Base-by-base conservation (phyloP, 2,329 filamentous ascomycete species). In the Alternaria arborescens region DNA sequence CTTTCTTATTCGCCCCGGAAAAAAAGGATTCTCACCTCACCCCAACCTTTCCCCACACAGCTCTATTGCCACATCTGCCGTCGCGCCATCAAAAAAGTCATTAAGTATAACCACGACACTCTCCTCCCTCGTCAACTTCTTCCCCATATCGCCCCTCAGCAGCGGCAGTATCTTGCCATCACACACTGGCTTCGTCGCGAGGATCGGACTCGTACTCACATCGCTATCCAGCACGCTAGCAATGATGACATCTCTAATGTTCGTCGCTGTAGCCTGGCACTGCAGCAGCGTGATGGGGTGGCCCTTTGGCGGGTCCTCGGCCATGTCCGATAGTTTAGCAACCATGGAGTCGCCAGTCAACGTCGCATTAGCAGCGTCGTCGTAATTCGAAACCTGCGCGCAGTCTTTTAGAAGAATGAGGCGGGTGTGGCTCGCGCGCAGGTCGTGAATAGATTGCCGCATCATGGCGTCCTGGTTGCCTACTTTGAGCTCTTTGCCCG, bases 51-150 rank as follows among this genome's bases (percentile, higher is more conserved):
- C 71, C 52, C 66, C 69, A 62, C 78, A 81, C 64, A 82, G 67
- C 60, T 76, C 71, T 57, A 84, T 73, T 7, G 79, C 80, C 6
- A 83, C 78, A 74, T 85, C 82, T 3, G 80, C 79, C 20, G 82
- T 84, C 22, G 77, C 83, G 0, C 83, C 83, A 65, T 85, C 83
- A 46, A 85, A 78, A 62, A 84, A 85, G 59, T 85, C 84, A 73
- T 86, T 85, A 60, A 76, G 14, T 75, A 85, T 77, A 18, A 83
- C 72, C 3, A 84, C 81, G 1, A 85, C 77, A 3, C 81, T 69
- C 47, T 80, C 72, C n/a, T 81, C 78, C 11, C 69, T 63, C 46
- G 70, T 71, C 55, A 84, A 76, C n/a, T 71, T 70, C 42, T 66
- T 71, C 18, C 79, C 67, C 1, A 75, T 77, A 56, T 85, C 81